These are phyloP conservation scores for Panicum virgatum DNA, from an alignment of 202 grass and related monocot species.

Conservation along the genomic window DNA sequence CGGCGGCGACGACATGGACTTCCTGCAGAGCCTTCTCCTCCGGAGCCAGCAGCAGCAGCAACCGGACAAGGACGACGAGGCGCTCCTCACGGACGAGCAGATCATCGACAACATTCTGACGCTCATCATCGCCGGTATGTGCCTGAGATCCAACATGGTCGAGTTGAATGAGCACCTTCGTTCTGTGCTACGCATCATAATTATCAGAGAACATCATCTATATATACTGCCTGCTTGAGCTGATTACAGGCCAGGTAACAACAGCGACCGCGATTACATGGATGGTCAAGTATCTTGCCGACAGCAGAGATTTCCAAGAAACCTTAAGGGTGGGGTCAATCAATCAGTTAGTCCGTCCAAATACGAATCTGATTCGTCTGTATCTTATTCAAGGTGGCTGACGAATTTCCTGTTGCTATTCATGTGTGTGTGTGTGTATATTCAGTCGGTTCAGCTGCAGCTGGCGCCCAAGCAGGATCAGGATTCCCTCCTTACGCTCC, in stretches of 20 bases:
- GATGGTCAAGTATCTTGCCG: constrained; percentile 87
- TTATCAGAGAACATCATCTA: background rate
- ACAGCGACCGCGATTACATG: constrained; percentile 84
- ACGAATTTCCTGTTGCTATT: background rate
- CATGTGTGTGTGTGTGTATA: too few relatives aligned
- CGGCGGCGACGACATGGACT: constrained; percentile 33
- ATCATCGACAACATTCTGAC: constrained; percentile 90
- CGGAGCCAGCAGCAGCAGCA: background rate
- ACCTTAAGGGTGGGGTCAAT: constrained; percentile 57
- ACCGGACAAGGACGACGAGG: background rate
- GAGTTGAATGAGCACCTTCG: background rate
- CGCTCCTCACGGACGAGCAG: constrained; percentile 58
- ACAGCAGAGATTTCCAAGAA: constrained; percentile 67
- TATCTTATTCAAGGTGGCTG: background rate
- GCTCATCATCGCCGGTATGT: constrained; percentile 81
- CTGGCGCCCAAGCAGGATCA: constrained; percentile 37
- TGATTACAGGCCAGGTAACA: constrained; percentile 74
- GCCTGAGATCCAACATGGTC: background rate
- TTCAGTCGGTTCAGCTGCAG: constrained; percentile 65
- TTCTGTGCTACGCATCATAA: background rate
- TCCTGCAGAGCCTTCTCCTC: constrained; percentile 72
- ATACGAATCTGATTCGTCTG: background rate
- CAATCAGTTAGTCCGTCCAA: background rate
- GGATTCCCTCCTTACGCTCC: constrained; percentile 40
- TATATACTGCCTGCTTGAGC: background rate